Conservation (phyloP, 768 basidiomycete species). For the Termitomyces sp. region DNA sequence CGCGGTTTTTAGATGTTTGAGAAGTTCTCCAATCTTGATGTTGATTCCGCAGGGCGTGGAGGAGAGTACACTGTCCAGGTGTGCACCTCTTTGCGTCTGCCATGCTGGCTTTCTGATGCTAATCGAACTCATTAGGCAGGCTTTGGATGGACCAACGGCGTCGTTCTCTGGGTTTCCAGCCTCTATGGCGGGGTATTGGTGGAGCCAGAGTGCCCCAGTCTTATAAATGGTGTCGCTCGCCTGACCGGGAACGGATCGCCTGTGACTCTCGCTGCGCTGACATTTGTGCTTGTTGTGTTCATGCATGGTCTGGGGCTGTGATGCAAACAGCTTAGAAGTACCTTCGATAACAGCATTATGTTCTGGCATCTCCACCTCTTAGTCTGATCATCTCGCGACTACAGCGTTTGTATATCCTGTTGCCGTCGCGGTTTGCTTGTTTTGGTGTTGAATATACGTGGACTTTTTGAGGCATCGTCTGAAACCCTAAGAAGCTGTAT, state of each 20-base stretch:
- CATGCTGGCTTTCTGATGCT: background rate
- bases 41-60: constrained; percentile 74
- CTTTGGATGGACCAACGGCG: constrained; percentile 90
- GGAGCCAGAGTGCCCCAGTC: constrained; percentile 57
- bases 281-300: background rate
- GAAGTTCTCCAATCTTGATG: constrained; percentile 76
- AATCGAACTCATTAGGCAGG: constrained; percentile 41
- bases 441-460: too few relatives aligned
- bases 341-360: too few relatives aligned
- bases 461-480: too few relatives aligned
- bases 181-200: constrained; percentile 57
- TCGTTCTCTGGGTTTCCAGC: constrained; percentile 67
- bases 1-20: constrained; percentile 65
- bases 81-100: background rate
- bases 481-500: too few relatives aligned
- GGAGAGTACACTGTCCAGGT: constrained; percentile 89
- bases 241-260: constrained; percentile 1
- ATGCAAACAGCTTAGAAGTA: too few relatives aligned
- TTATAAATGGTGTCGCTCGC: constrained; percentile 20
- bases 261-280: background rate
- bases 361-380: too few relatives aligned
- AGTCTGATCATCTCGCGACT: too few relatives aligned
- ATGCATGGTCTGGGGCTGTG: background rate
- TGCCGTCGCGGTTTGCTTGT: too few relatives aligned
- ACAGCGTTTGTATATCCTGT: too few relatives aligned